A percentile compares a stretch with the other conserved stretches of the same genome.
phyloP scores from a whole-genome alignment of 2,329 filamentous ascomycete species.

The Trichoderma sp. region DNA sequence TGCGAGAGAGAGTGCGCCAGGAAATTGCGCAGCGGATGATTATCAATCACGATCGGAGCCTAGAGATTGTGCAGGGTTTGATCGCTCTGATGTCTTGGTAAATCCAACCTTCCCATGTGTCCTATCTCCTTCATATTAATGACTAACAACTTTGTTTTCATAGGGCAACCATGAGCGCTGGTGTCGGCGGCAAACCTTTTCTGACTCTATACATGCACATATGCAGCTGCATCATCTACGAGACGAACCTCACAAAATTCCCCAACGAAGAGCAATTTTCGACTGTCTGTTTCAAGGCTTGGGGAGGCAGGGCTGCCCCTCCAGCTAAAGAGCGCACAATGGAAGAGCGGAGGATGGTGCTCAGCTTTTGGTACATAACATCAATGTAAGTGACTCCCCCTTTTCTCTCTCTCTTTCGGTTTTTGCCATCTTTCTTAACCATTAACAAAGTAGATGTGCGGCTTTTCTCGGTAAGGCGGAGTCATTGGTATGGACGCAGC shows the following conservation, averaged over 20 bases:
- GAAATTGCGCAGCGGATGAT: constrained; percentile 47
- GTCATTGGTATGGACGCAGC: constrained; percentile 53
- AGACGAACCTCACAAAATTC: constrained; percentile 44
- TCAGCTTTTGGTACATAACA: constrained; percentile 45
- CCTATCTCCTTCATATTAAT: not conserved
- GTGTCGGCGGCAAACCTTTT: constrained; percentile 40
- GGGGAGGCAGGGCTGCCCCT: constrained; percentile 27
- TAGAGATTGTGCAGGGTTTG: constrained; percentile 53
- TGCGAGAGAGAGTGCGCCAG: constrained; percentile 42
- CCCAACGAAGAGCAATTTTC: constrained; percentile 37
- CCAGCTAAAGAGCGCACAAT: constrained; percentile 39
- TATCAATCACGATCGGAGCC: constrained; percentile 45
- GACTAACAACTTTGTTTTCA: not conserved
- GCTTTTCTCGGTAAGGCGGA: constrained; percentile 48
- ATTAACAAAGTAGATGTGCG: constrained; percentile 29
- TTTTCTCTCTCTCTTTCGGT: not conserved
- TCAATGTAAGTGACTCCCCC: constrained; percentile 32
- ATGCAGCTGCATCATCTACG: constrained; percentile 43
- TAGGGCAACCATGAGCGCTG: constrained; percentile 41
- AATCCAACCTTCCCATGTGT: not conserved
- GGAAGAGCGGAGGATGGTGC: constrained; percentile 48
- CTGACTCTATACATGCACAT: constrained; percentile 44
- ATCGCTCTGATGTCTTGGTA: constrained; percentile 47
- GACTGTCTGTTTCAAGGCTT: constrained; percentile 37
- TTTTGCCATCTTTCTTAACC: not conserved